Evolutionary conservation across 805 yeast genomes (phyloP).

Genomic region (Wickerhamomyces canadensis): DNA sequence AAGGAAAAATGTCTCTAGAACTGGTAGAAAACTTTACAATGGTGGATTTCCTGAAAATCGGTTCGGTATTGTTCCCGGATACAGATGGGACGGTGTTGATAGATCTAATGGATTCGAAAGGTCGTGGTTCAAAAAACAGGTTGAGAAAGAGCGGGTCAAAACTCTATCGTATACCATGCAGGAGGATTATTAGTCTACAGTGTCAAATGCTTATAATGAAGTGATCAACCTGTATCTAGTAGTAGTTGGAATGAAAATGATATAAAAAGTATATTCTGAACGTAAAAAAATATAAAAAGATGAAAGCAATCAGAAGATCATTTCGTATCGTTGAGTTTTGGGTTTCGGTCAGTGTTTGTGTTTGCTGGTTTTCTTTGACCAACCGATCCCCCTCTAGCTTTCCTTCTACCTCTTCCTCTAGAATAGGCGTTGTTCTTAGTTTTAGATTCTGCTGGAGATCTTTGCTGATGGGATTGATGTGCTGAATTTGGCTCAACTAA

Average conservation of each 20-base stretch:
- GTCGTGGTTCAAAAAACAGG: conserved; percentile 44
- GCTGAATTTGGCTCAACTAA: neutral
- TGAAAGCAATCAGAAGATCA: neutral
- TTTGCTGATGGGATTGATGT: too few relatives aligned
- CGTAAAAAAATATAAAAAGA: neutral
- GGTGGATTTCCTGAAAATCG: conserved; percentile 62
- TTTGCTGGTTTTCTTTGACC: neutral
- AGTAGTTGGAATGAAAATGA: neutral
- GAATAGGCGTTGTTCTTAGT: neutral
- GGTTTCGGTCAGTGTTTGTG: neutral
- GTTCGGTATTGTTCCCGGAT: conserved; percentile 72
- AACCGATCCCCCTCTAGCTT: conserved; percentile 18
- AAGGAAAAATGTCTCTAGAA: conserved; percentile 22
- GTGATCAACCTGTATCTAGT: too few relatives aligned
- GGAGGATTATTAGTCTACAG: conserved; percentile 37
- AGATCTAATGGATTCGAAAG: conserved; percentile 84
- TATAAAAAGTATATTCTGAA: neutral
- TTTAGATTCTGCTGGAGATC: too few relatives aligned
- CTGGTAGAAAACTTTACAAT: conserved; percentile 52
- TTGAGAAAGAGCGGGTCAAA: conserved; percentile 29
- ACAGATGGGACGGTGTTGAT: conserved; percentile 89
- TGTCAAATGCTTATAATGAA: too few relatives aligned
- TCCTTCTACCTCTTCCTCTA: conserved; percentile 20
- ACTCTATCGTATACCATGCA: conserved; percentile 30
- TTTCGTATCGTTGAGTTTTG: neutral